phyloP scores from a whole-genome alignment of 179 eudicot species.

The Spinacia oleracea region DNA sequence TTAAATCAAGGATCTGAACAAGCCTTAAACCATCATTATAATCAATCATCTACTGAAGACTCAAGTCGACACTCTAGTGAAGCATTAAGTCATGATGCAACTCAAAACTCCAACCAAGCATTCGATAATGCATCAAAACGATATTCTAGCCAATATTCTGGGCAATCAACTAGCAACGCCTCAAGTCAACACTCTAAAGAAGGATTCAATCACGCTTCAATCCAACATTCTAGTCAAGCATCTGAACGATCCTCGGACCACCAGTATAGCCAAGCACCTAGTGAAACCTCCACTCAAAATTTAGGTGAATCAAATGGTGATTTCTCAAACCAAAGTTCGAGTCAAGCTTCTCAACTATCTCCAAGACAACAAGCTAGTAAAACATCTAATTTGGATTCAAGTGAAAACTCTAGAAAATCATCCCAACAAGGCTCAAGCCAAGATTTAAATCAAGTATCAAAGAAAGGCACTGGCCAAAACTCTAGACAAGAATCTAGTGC shows the following conservation, averaged over 20 bases:
- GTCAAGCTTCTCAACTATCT: not conserved
- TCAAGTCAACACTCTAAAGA: not conserved
- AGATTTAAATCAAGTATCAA: not conserved
- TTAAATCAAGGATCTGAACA: not conserved
- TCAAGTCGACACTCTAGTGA: not conserved
- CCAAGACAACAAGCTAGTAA: not conserved
- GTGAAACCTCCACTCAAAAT: too few relatives aligned
- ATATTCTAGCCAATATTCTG: too few relatives aligned
- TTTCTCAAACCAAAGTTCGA: not conserved
- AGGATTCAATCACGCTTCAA: not conserved
- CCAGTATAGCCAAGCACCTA: not conserved
- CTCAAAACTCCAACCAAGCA: not conserved
- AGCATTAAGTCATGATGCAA: not conserved
- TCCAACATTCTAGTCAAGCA: not conserved
- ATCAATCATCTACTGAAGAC: too few relatives aligned
- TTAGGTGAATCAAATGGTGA: too few relatives aligned
- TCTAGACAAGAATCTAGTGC: not conserved
- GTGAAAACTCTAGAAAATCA: not conserved
- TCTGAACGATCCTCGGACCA: not conserved
- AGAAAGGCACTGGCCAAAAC: not conserved
- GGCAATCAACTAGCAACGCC: too few relatives aligned
- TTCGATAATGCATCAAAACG: too few relatives aligned
- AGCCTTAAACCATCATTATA: not conserved
- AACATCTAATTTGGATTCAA: not conserved
- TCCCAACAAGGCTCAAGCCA: not conserved